A percentile compares a stretch with the other conserved stretches of the same genome.
These are phyloP conservation scores for Picea abies DNA, from an alignment of 83 land plant genomes.

Conservation along the genomic window DNA sequence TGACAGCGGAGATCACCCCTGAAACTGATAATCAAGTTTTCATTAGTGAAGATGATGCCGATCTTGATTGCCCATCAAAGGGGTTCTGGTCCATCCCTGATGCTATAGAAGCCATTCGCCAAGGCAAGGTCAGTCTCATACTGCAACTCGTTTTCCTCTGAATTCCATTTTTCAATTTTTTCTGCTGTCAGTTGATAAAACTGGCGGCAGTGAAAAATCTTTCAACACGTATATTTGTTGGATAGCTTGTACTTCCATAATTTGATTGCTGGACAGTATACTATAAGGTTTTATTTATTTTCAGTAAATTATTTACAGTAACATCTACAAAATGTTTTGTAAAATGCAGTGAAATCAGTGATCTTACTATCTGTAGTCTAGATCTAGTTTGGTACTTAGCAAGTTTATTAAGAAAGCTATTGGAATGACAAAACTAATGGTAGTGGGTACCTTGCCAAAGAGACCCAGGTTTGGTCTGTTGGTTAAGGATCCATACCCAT, in stretches of 20 bases:
- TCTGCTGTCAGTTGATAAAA: neutral
- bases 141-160: neutral
- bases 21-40: conserved; percentile 29
- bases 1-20: conserved; percentile 38
- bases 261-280: neutral
- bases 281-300: neutral
- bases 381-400: neutral
- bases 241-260: neutral
- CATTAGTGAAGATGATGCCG: conserved; percentile 46
- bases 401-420: too few relatives aligned
- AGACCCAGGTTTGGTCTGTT: too few relatives aligned
- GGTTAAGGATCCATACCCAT: too few relatives aligned
- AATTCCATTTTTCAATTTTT: neutral
- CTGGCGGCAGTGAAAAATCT: neutral
- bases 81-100: conserved; percentile 72
- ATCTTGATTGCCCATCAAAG: conserved; percentile 57
- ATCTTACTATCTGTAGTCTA: neutral
- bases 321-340: neutral
- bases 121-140: conserved; percentile 59
- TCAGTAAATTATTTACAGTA: neutral
- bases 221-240: neutral
- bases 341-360: conserved; percentile 1
- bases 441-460: too few relatives aligned
- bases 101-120: conserved; percentile 72
- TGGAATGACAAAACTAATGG: too few relatives aligned